Percentiles rank a stretch among this genome's conserved stretches.
Evolutionary conservation across 345 rosid genomes (phyloP).

Genomic region (Gynandropsis gynandra): DNA sequence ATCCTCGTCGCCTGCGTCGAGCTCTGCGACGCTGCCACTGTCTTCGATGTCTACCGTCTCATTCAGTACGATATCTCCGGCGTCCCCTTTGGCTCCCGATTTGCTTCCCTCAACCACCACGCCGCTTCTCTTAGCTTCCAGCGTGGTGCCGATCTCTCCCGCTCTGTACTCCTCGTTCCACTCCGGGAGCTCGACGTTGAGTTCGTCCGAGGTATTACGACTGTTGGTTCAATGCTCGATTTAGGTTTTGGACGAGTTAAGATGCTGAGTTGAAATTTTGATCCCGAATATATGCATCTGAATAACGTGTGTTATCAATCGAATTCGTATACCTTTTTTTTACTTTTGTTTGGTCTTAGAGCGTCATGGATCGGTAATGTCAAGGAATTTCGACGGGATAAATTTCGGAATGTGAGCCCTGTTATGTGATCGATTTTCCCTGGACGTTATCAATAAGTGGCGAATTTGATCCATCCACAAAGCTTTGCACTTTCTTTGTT

Average conservation of each 20-base stretch:
- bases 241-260: neutral
- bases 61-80: slow-evolving; percentile 95
- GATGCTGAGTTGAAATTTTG: too few species aligned
- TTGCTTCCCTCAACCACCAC: slow-evolving; percentile 83
- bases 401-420: too few species aligned
- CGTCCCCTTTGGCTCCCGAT: slow-evolving; percentile 82
- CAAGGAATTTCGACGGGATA: too few species aligned
- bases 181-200: slow-evolving; percentile 59
- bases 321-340: too few species aligned
- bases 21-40: slow-evolving; percentile 94
- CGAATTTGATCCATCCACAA: too few species aligned
- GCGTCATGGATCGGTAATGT: too few species aligned
- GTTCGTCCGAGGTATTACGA: slow-evolving; percentile 45
- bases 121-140: slow-evolving; percentile 74
- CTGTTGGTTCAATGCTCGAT: neutral
- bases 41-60: slow-evolving; percentile 92
- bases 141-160: slow-evolving; percentile 78
- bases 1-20: slow-evolving; percentile 79
- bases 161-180: slow-evolving; percentile 81
- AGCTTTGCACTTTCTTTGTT: too few species aligned
- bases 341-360: neutral
- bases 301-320: too few species aligned
- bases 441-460: neutral
- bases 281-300: too few species aligned
- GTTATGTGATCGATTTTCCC: neutral